phyloP scores from a whole-genome alignment of 163 green algal species.

The Scenedesmus sp. region DNA sequence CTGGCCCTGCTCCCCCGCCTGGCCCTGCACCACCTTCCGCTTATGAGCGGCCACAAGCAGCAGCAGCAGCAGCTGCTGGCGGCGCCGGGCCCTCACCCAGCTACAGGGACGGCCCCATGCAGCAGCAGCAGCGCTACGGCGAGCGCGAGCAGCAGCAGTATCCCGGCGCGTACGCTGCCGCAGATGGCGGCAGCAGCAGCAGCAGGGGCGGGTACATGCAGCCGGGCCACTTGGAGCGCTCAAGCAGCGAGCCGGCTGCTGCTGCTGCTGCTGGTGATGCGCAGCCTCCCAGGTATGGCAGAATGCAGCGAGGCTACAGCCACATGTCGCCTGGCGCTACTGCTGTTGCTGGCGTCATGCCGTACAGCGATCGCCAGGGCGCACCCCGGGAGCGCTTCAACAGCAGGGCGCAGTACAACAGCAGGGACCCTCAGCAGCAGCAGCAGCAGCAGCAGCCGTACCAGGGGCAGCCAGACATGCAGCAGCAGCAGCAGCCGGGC shows the following conservation, averaged over 20 bases:
- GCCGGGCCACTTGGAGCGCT: not conserved
- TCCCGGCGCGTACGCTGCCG: not conserved
- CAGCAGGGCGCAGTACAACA: not conserved
- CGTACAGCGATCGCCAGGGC: not conserved
- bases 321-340: not conserved
- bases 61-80: not conserved
- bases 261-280: not conserved
- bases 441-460: slow-evolving; percentile 13
- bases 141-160: slow-evolving; percentile 13
- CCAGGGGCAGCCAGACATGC: not conserved
- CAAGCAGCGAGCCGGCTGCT: not conserved
- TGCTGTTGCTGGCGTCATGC: not conserved
- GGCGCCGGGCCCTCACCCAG: no score
- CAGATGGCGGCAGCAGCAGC: slow-evolving; percentile 16
- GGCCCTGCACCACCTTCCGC: slow-evolving; percentile 31
- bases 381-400: not conserved
- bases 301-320: not conserved
- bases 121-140: not conserved
- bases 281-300: not conserved
- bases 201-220: slow-evolving; percentile 4
- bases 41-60: not conserved
- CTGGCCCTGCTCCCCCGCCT: slow-evolving; percentile 30
- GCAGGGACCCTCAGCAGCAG: not conserved
- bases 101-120: not conserved
- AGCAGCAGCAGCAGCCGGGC: slow-evolving; percentile 25